Percentiles rank a stretch among this genome's conserved stretches.
phyloP scores from a whole-genome alignment of 2,329 filamentous ascomycete species.

The Pseudonectria buxi region DNA sequence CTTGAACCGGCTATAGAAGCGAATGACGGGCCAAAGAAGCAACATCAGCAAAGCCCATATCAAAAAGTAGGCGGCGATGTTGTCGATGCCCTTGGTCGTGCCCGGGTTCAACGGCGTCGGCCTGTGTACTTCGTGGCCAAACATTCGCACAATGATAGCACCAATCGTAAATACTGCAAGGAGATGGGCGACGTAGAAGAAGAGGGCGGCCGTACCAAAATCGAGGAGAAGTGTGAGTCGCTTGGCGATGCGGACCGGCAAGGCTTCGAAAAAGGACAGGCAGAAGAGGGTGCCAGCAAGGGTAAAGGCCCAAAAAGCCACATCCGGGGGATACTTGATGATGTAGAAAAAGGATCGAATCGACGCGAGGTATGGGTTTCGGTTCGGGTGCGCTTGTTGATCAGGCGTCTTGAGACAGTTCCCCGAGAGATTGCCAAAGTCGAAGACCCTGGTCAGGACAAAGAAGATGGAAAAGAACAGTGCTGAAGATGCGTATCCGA shows the following conservation, averaged over 20 bases:
- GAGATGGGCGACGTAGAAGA: slow-evolving; percentile 39
- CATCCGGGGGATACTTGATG: slow-evolving; percentile 40
- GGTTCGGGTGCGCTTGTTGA: slow-evolving; percentile 21
- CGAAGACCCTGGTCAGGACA: slow-evolving; percentile 33
- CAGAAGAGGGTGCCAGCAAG: slow-evolving; percentile 33
- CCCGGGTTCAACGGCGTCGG: slow-evolving; percentile 20
- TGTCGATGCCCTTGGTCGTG: slow-evolving; percentile 28
- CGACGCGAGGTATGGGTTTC: slow-evolving; percentile 37
- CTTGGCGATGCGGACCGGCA: slow-evolving; percentile 25
- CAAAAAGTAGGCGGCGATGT: slow-evolving; percentile 29
- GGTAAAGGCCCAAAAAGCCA: slow-evolving; percentile 38
- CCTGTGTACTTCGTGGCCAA: slow-evolving; percentile 29
- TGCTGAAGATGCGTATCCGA: slow-evolving; percentile 24
- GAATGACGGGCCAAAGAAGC: slow-evolving; percentile 35
- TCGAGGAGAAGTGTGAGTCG: slow-evolving; percentile 31
- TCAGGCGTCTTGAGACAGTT: slow-evolving; percentile 35
- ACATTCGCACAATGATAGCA: slow-evolving; percentile 17
- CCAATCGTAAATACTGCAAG: slow-evolving; percentile 25
- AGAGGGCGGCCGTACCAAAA: slow-evolving; percentile 39
- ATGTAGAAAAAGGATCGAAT: slow-evolving; percentile 39
- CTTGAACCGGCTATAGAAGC: slow-evolving; percentile 38
- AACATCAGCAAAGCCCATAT: slow-evolving; percentile 30
- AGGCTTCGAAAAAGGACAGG: slow-evolving; percentile 28
- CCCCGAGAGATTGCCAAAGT: slow-evolving; percentile 38
- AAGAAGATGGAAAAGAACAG: slow-evolving; percentile 32